Evolutionary conservation across 1,284 basidiomycete species (phyloP), one percentile per base, ranked within the genome.

Genomic region (Cutaneotrichosporon cavernicola): DNA sequence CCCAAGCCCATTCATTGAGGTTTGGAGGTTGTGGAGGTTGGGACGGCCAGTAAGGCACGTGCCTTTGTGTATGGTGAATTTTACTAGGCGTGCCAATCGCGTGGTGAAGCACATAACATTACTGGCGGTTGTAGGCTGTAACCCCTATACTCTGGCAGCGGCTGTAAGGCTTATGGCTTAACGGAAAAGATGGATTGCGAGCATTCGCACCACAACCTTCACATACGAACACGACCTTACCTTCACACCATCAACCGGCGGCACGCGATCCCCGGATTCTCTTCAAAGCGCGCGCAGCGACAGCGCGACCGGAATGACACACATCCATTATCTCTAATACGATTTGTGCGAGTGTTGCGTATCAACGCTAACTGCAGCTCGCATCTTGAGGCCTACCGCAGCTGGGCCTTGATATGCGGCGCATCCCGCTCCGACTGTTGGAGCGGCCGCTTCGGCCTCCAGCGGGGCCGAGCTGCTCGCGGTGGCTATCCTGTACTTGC

Each of bases 401-500:
- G 51, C 51, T 5, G 50, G 30, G 26, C 18, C 51, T 32, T 31
- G 51, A 53, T 30, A 31, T 57, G 53, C 46, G 58, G 22, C 58
- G 58, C 47, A n/a, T 51, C 31, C 21, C 58, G 14, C 50, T 40
- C 14, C 59, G n/a, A 18, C 22, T 40, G 22, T 36, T 43, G 10
- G 38, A 40, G 6, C 50, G 49, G 50, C n/a, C n/a, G 2, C 50
- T 55, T 3, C 58, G 53, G 18, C 63, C 65, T 7, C 73, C 75
- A 9, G 34, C 59, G 7, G 69, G 62, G 32, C 73, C 75, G 0
- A 69, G 76, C 58, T 79, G 77, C 64, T 79, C 77, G 31, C 68
- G 73, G 63, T 79, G 76, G 76, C 67, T 76, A 31, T 73, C 75
- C 5, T 76, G 75, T 61, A 66, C 72, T 5, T 72, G 71, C 47